Evolutionary conservation across 805 yeast species (phyloP), one percentile per base, ranked within the genome.

Genomic region (Monosporozyma siamensis): DNA sequence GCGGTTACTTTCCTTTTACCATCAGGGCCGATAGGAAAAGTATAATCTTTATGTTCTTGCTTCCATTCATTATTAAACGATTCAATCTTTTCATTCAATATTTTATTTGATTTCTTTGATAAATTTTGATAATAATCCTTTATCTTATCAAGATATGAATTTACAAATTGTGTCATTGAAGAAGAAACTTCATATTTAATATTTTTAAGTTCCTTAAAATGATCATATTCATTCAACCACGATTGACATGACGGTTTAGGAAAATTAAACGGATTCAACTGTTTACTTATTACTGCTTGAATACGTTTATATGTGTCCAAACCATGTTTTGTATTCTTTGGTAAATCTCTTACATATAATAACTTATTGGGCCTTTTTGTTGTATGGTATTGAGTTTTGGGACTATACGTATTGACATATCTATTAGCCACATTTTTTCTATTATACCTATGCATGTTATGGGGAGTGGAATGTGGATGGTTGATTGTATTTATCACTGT

Each of bases 211-310:
- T 41, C 25, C 12, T 48, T 48, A 38, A 52, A 56, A 41, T 54
- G 48, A 3, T 45, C 48, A 27, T 42, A 44, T 2, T 47, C 47
- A 15, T 46, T 44, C 8, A 55, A 34, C 61, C 61, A 56, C 11
- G 35, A 15, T 48, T 45, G 8, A 27, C 15, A 8, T 25, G 36
- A 12, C 18, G 40, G 20, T 20, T 21, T 38, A 11, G 11, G 27
- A 32, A 20, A 32, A 31, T n/a, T 18, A 10, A 41, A 14, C 10
- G 35, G 31, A 10, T 32, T 40, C 4, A 24, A 17, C 20, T 21
- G 31, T 10, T 21, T 21, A 11, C 8, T 24, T 4, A 40, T 24
- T 17, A 15, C 21, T 11, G 34, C 38, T 11, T 17, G 24, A 15
- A 35, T 27, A 20, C 25, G 26, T 36, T 43, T 47, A 22, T 42